These are phyloP conservation scores for Austroboletus rostrupii DNA, from an alignment of 1,284 basidiomycete species.

Conservation along the genomic window DNA sequence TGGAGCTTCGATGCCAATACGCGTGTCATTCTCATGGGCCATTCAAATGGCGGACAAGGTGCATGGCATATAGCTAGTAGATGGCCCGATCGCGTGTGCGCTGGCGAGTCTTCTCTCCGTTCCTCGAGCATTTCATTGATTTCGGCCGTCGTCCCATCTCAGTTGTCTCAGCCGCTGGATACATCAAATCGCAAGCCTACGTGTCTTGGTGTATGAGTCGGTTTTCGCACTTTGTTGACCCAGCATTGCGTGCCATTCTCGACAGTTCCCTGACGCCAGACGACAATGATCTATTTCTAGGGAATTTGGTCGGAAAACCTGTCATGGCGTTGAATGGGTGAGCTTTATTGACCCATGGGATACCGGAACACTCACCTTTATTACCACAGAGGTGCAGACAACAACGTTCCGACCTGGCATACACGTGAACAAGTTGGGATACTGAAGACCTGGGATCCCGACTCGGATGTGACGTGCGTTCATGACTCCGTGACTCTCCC, in stretches of 20 bases:
- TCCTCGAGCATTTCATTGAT: background rate
- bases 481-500: background rate
- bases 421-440: constrained; percentile 58
- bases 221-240: constrained; percentile 78
- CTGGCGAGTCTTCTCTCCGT: constrained; percentile 37
- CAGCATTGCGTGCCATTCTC: constrained; percentile 65
- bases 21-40: constrained; percentile 68
- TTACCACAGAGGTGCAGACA: constrained; percentile 55
- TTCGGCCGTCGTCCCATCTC: no score
- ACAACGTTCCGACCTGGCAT: constrained; percentile 82
- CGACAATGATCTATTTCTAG: constrained; percentile 82
- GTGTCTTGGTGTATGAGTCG: constrained; percentile 68
- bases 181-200: constrained; percentile 83
- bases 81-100: constrained; percentile 74
- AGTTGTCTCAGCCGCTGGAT: constrained; percentile 74
- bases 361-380: background rate
- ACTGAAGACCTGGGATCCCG: constrained; percentile 51
- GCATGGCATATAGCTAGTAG: constrained; percentile 75
- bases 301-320: constrained; percentile 68
- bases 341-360: constrained; percentile 17
- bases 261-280: constrained; percentile 72
- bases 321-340: constrained; percentile 78
- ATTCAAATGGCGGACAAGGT: constrained; percentile 93
- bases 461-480: constrained; percentile 54
- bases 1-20: constrained; percentile 40